Percentiles rank a stretch among this genome's conserved stretches.
Conservation (phyloP, 768 basidiomycete genomes). For the Lactarius akahatsu region DNA sequence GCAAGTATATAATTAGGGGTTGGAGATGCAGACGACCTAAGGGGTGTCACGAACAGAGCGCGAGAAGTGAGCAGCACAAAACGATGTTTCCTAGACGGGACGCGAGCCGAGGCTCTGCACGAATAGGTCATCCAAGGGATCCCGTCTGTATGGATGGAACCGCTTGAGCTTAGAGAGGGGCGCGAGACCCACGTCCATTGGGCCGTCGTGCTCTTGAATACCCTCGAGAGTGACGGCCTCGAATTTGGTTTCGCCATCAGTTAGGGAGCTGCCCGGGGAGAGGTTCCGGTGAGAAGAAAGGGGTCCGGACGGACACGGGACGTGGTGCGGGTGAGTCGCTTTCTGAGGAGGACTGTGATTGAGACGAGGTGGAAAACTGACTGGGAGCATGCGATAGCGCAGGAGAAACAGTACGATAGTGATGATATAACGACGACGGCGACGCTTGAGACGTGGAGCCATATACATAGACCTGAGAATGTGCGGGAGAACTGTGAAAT, state of each 20-base stretch:
- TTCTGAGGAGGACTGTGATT: conserved; percentile 27
- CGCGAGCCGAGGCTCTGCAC: conserved; percentile 35
- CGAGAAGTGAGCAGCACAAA: background rate
- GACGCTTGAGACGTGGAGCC: conserved; percentile 13
- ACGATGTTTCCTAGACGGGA: conserved; percentile 9
- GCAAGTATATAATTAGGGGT: conserved; percentile 15
- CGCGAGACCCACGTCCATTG: conserved; percentile 46
- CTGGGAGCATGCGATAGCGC: conserved; percentile 27
- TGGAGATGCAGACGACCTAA: conserved; percentile 5
- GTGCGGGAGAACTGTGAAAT: conserved; percentile 16
- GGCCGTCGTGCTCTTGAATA: conserved; percentile 14
- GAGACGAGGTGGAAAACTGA: conserved; percentile 23
- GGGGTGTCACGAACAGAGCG: conserved; percentile 3
- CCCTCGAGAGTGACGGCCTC: conserved; percentile 13
- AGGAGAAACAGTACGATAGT: conserved; percentile 21
- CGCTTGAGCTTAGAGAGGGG: conserved; percentile 57
- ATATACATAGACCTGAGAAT: conserved; percentile 19
- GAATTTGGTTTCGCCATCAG: conserved; percentile 18
- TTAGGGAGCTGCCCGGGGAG: conserved; percentile 18
- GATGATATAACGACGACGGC: conserved; percentile 7
- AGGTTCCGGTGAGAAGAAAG: conserved; percentile 19
- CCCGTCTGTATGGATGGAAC: conserved; percentile 55
- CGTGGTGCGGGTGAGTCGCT: conserved; percentile 25
- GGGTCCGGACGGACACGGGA: conserved; percentile 19
- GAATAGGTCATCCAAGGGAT: conserved; percentile 61